Evolutionary conservation across 1,284 basidiomycete genomes (phyloP).

Genomic region (Sporisorium reilianum): DNA sequence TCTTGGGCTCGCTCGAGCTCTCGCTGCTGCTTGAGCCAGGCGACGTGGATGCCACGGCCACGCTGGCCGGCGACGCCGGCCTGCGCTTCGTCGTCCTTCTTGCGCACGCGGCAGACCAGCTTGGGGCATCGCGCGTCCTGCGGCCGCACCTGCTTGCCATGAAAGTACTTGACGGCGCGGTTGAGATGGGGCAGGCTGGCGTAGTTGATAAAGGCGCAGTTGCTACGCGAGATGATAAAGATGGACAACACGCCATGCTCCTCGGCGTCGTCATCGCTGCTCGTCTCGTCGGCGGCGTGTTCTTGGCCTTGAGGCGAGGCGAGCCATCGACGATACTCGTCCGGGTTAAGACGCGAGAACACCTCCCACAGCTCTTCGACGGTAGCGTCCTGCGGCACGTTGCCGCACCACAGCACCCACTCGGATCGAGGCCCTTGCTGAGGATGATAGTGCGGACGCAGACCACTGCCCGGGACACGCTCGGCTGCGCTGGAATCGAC

Average conservation of each 20-base stretch:
- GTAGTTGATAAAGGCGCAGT: conserved; percentile 93
- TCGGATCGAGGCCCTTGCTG: conserved; percentile 77
- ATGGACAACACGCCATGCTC: conserved; percentile 82
- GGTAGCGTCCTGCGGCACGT: conserved; percentile 83
- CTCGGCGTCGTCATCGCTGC: conserved; percentile 13
- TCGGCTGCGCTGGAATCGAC: conserved; percentile 17
- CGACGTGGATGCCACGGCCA: conserved; percentile 84
- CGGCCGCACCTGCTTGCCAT: conserved; percentile 77
- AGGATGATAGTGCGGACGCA: conserved; percentile 49
- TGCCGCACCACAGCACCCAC: conserved; percentile 96
- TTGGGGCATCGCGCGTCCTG: conserved; percentile 80
- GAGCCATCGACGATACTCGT: conserved; percentile 28
- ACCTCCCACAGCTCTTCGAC: conserved; percentile 90
- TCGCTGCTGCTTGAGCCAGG: conserved; percentile 77
- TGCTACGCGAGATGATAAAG: conserved; percentile 90
- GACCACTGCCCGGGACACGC: conserved; percentile 39
- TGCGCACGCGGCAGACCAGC: conserved; percentile 86
- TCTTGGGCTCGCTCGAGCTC: conserved; percentile 40
- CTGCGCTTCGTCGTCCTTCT: conserved; percentile 85
- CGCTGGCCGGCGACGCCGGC: conserved; percentile 92
- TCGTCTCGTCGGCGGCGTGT: conserved; percentile 1
- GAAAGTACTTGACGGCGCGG: conserved; percentile 79
- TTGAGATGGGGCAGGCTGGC: conserved; percentile 77
- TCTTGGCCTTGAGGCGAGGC: conserved; percentile 21
- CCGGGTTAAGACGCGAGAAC: conserved; percentile 72